Base-by-base conservation (phyloP, 2,329 filamentous ascomycete species). In the Calonectria ilicicola region DNA sequence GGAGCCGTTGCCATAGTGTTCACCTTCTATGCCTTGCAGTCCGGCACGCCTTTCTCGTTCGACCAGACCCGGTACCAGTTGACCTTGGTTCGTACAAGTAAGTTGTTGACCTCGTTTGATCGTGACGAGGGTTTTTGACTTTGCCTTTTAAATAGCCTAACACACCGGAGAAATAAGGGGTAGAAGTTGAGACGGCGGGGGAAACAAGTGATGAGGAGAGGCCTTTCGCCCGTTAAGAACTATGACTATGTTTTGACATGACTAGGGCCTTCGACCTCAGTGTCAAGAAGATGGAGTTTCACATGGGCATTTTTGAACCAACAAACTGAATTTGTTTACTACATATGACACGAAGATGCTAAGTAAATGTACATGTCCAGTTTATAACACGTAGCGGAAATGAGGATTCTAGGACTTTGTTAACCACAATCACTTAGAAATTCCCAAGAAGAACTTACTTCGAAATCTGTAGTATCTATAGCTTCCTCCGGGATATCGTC, bases 1-100 rank as follows among this genome's bases (percentile, higher is more conserved):
- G n/a, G n/a, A n/a, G n/a, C n/a, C n/a, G n/a, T n/a, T n/a, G n/a
- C n/a, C n/a, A n/a, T n/a, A n/a, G n/a, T n/a, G n/a, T n/a, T n/a
- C 42, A 75, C 74, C 68, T 78, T 78, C 49, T 77, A 76, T 3
- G 35, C 46, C n/a, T 73, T 78, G n/a, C 76, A 78, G 68, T 23
- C 2, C 44, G 27, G 0, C 76, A 78, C 0, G 76, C 76, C 2
- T 65, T 78, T 4, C 73, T 75, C 0, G 76, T 76, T 0, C 76
- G 73, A 2, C 76, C 76, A 0, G 67, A 58, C 1, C 42, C 47
- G 15, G 21, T 19, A 1, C 29, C 47, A 15, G 29, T 40, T 6
- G n/a, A n/a, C n/a, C n/a, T n/a, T n/a, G n/a, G n/a, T n/a, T n/a
- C n/a, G n/a, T n/a, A n/a, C n/a, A n/a, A n/a, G n/a, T n/a, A n/a